phyloP scores from a whole-genome alignment of 129 eudicot genomes.

The Pittosporum tobira region DNA sequence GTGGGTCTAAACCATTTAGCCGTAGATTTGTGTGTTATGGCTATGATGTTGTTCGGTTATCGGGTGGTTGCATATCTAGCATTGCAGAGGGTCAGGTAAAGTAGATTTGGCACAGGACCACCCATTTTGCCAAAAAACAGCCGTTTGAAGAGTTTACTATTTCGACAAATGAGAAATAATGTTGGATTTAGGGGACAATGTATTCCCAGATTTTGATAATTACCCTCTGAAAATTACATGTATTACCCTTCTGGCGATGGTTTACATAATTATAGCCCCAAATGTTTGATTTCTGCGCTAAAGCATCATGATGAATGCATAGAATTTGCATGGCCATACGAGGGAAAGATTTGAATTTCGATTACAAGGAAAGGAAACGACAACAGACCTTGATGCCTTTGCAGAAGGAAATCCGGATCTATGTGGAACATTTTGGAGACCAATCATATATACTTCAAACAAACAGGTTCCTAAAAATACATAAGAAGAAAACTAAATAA shows the following conservation, averaged over 20 bases:
- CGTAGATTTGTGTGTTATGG: constrained; percentile 55
- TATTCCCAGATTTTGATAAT: constrained; percentile 47
- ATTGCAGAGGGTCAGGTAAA: constrained; percentile 55
- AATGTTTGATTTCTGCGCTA: no score
- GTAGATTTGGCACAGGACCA: constrained; percentile 14
- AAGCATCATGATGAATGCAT: no score
- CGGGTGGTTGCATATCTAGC: constrained; percentile 82
- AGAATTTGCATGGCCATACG: no score
- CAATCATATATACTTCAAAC: no score
- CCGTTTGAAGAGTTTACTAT: constrained; percentile 28
- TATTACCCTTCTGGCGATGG: constrained; percentile 40
- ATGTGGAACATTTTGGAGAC: no score
- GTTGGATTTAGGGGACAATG: constrained; percentile 27
- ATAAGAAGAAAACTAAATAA: no score
- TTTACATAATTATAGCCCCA: neutral
- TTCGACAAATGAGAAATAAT: constrained; percentile 36
- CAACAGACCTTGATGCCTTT: no score
- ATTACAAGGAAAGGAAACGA: no score
- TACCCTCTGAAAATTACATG: constrained; percentile 27
- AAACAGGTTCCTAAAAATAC: no score
- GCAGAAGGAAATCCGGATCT: no score
- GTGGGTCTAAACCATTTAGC: constrained; percentile 63
- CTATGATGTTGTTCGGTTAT: constrained; percentile 78
- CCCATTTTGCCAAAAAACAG: constrained; percentile 17
- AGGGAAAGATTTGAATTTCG: no score